phyloP scores from a whole-genome alignment of 1,284 basidiomycete species.

The Fomitopsis pinicola region DNA sequence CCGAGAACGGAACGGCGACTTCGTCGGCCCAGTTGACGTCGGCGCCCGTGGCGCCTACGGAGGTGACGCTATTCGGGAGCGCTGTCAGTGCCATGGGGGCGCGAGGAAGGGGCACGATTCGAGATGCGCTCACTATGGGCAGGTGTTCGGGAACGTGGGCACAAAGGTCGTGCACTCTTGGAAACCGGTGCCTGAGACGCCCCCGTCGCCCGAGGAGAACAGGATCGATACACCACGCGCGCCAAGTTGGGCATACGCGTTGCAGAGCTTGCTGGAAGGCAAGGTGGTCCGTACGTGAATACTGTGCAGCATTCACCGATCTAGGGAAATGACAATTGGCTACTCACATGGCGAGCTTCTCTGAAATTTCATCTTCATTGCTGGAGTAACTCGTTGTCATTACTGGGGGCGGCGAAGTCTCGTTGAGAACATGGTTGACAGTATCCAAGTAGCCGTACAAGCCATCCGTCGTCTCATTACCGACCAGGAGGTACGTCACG shows the following conservation, averaged over 20 bases:
- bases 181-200: slow-evolving; percentile 59
- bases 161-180: slow-evolving; percentile 50
- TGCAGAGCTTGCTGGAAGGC: slow-evolving; percentile 38
- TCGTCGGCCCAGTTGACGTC: slow-evolving; percentile 5
- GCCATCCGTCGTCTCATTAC: slow-evolving; percentile 10
- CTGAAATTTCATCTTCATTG: slow-evolving; percentile 12
- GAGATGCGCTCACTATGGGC: slow-evolving; percentile 42
- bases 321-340: background rate
- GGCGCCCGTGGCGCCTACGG: slow-evolving; percentile 46
- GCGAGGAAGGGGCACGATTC: slow-evolving; percentile 9
- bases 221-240: slow-evolving; percentile 51
- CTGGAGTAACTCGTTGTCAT: slow-evolving; percentile 51
- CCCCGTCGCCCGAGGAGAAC: slow-evolving; percentile 59
- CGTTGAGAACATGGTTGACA: slow-evolving; percentile 22
- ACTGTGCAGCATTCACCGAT: background rate
- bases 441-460: slow-evolving; percentile 14
- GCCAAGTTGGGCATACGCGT: slow-evolving; percentile 58
- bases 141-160: slow-evolving; percentile 57
- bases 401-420: slow-evolving; percentile 53
- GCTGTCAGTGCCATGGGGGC: background rate
- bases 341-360: background rate
- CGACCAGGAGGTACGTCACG: slow-evolving; percentile 16
- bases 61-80: slow-evolving; percentile 43
- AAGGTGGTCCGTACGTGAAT: background rate
- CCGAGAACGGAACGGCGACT: slow-evolving; percentile 35